Percentiles rank a stretch among this genome's conserved stretches.
phyloP scores from a whole-genome alignment of 2,329 filamentous ascomycete species.

The Colletotrichum sp. region DNA sequence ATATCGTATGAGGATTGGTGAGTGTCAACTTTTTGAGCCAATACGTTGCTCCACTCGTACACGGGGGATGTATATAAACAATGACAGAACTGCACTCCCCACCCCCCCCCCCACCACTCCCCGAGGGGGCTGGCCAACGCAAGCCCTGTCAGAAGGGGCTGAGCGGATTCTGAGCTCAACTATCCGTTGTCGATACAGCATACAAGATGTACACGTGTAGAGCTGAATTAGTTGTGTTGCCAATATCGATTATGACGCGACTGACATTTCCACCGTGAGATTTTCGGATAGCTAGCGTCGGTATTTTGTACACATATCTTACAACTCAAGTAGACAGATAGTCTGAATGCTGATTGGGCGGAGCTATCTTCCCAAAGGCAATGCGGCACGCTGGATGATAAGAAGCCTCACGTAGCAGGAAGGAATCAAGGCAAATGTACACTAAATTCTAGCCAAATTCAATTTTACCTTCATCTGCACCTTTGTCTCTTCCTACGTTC shows the following conservation, averaged over 20 bases:
- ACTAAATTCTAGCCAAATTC: neutral
- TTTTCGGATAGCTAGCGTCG: neutral
- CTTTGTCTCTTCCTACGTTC: neutral
- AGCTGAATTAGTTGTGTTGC: neutral
- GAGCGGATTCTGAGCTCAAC: neutral
- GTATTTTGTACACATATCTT: neutral
- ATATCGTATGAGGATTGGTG: neutral
- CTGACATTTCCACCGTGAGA: neutral
- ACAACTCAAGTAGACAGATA: neutral
- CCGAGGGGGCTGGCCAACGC: neutral
- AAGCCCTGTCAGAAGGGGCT: neutral
- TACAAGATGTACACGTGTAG: too few relatives aligned
- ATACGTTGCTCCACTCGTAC: neutral
- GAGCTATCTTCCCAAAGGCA: neutral
- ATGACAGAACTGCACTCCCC: neutral
- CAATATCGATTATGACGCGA: neutral
- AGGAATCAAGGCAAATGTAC: rapidly evolving
- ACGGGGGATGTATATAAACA: neutral
- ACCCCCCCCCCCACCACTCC: neutral
- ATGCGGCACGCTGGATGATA: neutral
- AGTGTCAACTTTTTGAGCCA: neutral
- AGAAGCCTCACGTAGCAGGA: rapidly evolving
- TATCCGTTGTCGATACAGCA: neutral
- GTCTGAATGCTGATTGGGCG: neutral
- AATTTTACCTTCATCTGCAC: neutral